A percentile compares a stretch with the other conserved stretches of the same genome.
phyloP scores from a whole-genome alignment of 1,284 basidiomycete species.

The Fomitopsis palustris region DNA sequence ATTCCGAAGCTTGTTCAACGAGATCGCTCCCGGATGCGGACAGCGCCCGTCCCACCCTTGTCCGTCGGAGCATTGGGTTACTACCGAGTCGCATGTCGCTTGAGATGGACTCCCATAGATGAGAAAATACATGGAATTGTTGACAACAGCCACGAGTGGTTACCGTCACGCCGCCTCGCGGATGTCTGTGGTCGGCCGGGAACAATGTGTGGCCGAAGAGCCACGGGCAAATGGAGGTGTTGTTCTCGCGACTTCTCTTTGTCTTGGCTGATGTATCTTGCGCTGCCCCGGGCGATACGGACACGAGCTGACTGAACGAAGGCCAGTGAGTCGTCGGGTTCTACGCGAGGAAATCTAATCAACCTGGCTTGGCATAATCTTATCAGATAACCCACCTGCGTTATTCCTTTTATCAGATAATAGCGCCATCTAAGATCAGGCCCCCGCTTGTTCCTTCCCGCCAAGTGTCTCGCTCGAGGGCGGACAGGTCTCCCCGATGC shows the following conservation, averaged over 20 bases:
- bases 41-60: not conserved
- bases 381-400: not conserved
- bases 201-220: not conserved
- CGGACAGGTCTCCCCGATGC: not conserved
- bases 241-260: not conserved
- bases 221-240: not conserved
- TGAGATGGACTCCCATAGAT: not conserved
- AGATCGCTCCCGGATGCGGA: not conserved
- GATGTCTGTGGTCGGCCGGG: no score
- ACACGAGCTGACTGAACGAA: not conserved
- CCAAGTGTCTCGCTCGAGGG: no score
- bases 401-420: not conserved
- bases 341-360: not conserved
- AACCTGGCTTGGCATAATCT: not conserved
- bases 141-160: no score
- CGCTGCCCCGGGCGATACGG: not conserved
- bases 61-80: not conserved
- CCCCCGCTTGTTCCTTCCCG: no score
- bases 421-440: not conserved
- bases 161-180: no score
- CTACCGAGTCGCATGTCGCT: not conserved
- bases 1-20: constrained; percentile 1
- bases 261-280: not conserved
- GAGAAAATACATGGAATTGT: not conserved
- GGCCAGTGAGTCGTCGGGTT: not conserved